Evolutionary conservation across 495 filamentous ascomycete genomes (phyloP), one percentile per base, ranked within the genome.

Genomic region (Clavariopsis aquatica): DNA sequence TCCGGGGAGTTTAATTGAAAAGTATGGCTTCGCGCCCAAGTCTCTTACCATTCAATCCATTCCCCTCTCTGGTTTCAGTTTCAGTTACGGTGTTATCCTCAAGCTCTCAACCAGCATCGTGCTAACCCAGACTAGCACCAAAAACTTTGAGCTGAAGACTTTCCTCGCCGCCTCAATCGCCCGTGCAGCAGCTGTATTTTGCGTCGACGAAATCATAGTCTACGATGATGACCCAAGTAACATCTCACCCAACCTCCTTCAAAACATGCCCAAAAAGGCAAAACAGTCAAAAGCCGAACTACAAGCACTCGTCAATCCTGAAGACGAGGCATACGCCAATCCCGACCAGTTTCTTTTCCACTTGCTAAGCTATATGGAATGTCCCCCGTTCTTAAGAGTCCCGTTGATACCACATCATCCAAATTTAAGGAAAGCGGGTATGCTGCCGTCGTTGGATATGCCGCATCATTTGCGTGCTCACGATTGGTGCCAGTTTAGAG

Each of bases 171-270:
- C 86, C 22, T 83, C 84, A 57, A 82, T 93, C 23, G 89, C 88
- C 1, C 86, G 90, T 22, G 88, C 87, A 15, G 76, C 85, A 8
- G 85, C 88, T 24, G 87, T 92, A 60, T 92, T 91, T 71, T 87
- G 82, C 63, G 83, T 92, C 55, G 90, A 93, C 69, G 90, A 93
- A 73, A 79, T 93, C 27, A 79, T 92, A 47, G 73, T 92, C 57
- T 92, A 87, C 72, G 82, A 90, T 51, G 89, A 92, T 72, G 80
- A 49, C 72, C 70, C 24, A 66, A 3, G 12, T 49, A 1, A 71
- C 57, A 28, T 38, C 57, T 23, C 53, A 2, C 13, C 26, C 20
- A 22, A 6, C 55, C 13, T 20, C 60, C 28, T 49, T 67, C 52
- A 52, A 27, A 4, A 51, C 19, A 19, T 1, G 27, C 57, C 57